Evolutionary conservation across 2,329 filamentous ascomycete genomes (phyloP).

Genomic region (Teratosphaeria destructans): DNA sequence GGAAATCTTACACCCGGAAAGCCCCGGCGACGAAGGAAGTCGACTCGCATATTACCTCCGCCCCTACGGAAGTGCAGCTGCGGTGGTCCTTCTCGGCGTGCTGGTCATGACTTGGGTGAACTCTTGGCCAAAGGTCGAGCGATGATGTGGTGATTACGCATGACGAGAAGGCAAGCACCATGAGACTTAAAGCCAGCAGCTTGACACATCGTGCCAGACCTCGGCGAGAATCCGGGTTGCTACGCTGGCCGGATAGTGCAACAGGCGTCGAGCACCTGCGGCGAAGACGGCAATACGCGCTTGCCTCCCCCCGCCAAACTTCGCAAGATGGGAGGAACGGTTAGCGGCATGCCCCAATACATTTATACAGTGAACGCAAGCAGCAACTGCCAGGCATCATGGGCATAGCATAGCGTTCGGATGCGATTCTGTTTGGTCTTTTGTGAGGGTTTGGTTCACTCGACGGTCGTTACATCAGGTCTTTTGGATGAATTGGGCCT

Average conservation of each 20-base stretch:
- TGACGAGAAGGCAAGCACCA: background rate
- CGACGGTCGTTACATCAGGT: background rate
- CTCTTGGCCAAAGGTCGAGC: conserved; percentile 35
- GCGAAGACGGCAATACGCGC: background rate
- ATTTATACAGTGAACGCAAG: background rate
- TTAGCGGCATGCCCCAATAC: background rate
- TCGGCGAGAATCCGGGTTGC: background rate
- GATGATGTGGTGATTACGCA: conserved; percentile 17
- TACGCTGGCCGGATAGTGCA: background rate
- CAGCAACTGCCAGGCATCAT: background rate
- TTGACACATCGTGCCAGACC: background rate
- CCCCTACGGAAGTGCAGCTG: conserved; percentile 19
- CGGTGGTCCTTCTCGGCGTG: conserved; percentile 22
- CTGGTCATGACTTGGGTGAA: conserved; percentile 24
- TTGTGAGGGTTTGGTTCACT: background rate
- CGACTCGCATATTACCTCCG: conserved; percentile 18
- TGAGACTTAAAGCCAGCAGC: background rate
- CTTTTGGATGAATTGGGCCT: background rate
- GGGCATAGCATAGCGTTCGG: background rate
- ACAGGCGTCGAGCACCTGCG: background rate
- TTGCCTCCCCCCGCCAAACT: background rate
- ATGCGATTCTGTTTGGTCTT: background rate
- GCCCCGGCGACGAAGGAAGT: conserved; percentile 4
- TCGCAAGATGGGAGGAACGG: background rate
- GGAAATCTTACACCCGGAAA: conserved; percentile 14